Conservation (phyloP, 2,329 filamentous ascomycete genomes). For the Thelonectria discophora region DNA sequence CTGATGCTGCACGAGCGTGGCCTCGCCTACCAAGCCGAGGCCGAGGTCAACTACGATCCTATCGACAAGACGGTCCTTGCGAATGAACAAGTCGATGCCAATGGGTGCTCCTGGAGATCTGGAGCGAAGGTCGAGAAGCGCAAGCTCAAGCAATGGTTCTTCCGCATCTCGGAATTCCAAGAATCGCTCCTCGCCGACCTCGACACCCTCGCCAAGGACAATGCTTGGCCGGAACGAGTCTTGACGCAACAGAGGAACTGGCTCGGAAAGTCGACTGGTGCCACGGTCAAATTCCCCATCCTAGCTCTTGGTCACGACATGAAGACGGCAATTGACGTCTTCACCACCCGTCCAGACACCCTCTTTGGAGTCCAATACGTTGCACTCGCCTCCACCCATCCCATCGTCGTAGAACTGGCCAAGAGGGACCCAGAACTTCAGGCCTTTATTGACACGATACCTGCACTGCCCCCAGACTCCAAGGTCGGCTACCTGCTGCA, state of each 20-base stretch:
- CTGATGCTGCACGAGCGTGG: conserved; percentile 77
- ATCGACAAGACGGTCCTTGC: conserved; percentile 89
- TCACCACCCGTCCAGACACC: conserved; percentile 86
- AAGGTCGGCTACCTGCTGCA: conserved; percentile 75
- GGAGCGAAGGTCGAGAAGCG: conserved; percentile 84
- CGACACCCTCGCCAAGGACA: conserved; percentile 67
- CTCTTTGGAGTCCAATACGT: conserved; percentile 88
- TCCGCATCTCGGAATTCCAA: conserved; percentile 82
- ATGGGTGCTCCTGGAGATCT: conserved; percentile 86
- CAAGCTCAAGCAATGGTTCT: conserved; percentile 87
- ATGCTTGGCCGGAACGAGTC: conserved; percentile 84
- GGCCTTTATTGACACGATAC: conserved; percentile 72
- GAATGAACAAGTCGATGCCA: conserved; percentile 91
- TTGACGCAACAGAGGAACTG: conserved; percentile 86
- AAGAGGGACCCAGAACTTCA: conserved; percentile 68
- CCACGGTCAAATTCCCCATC: conserved; percentile 75
- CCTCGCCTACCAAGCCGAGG: conserved; percentile 83
- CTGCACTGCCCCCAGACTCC: conserved; percentile 62
- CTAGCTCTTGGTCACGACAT: conserved; percentile 53
- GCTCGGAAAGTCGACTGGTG: conserved; percentile 82
- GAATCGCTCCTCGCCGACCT: conserved; percentile 77
- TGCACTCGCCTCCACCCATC: conserved; percentile 78
- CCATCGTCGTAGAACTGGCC: conserved; percentile 70
- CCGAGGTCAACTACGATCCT: conserved; percentile 89
- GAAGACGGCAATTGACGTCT: conserved; percentile 70